Base-by-base conservation (phyloP, 164 flowering plant genomes). In the Cinnamomum chago region DNA sequence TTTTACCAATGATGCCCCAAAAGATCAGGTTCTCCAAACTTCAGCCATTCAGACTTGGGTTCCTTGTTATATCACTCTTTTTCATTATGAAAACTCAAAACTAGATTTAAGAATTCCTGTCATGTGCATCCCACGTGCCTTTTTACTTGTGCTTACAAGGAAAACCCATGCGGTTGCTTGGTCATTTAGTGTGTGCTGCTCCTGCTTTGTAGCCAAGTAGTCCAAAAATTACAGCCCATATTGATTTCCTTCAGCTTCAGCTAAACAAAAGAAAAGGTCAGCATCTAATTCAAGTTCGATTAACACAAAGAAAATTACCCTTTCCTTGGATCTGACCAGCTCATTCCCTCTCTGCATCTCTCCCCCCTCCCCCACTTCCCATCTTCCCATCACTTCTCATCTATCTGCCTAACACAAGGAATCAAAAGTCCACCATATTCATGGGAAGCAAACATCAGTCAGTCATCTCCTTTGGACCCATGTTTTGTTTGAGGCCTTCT, bases 401-500 rank as follows among this genome's bases (percentile, higher is more conserved):
- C 47, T 1, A 40, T 40, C 47, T 40, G 47, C 47, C 2, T 18
- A 17, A 18, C 50, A 18, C 69, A 33, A 13, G 13, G 35, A 67
- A 30, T 17, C 33, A 67, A 2, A 28, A 27, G 22, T 11, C 33
- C 28, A 23, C 25, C 75, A 81, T 40, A 40, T 40, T 52, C 9
- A 18, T 55, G 73, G 20, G n/a, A 11, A 55, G 22, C 20, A 30
- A 65, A 5, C 70, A 71, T 35, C 72, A 73, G 13, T 47, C 25
- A 73, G 51, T 65, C 62, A 35, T 24, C 72, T 67, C 62, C 13
- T 24, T 65, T 50, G 66, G 35, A 50, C 23, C 47, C 51, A 58
- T 75, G 77, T 70, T 70, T 52, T 78, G 80, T 70, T 66, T 65
- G 55, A 70, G 77, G 70, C 74, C 80, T 14, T 33, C 74, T 55